A percentile compares a stretch with the other conserved stretches of the same genome.
Evolutionary conservation across 768 basidiomycete genomes (phyloP).

Genomic region (Obba rivulosa): DNA sequence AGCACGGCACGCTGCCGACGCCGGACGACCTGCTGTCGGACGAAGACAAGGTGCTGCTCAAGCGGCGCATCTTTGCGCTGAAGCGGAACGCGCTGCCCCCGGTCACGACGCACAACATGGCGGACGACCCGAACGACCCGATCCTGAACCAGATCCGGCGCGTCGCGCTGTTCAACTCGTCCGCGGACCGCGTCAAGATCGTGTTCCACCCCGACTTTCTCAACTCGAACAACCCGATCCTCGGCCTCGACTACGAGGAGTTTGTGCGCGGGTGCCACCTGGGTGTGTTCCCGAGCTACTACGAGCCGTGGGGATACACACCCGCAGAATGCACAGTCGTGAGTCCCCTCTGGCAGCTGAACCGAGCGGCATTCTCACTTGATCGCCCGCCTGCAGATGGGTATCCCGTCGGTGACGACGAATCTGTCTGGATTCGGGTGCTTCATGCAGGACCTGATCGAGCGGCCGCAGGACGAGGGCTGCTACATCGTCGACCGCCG

Average conservation of each 20-base stretch:
- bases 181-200: slow-evolving; percentile 91
- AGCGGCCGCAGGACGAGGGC: slow-evolving; percentile 89
- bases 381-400: slow-evolving; percentile 58
- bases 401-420: slow-evolving; percentile 94
- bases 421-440: slow-evolving; percentile 98
- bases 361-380: background rate
- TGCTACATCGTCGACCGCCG: slow-evolving; percentile 96
- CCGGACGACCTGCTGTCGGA: slow-evolving; percentile 76
- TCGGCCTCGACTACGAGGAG: slow-evolving; percentile 98
- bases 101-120: slow-evolving; percentile 98
- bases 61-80: slow-evolving; percentile 93
- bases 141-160: slow-evolving; percentile 93
- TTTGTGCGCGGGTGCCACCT: slow-evolving; percentile 98
- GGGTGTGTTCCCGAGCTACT: slow-evolving; percentile 97
- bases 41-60: slow-evolving; percentile 91
- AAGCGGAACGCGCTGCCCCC: slow-evolving; percentile 94
- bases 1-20: slow-evolving; percentile 69
- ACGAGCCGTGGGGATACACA: slow-evolving; percentile 95
- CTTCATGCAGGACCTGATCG: slow-evolving; percentile 98
- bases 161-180: slow-evolving; percentile 87
- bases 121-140: slow-evolving; percentile 86
- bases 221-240: slow-evolving; percentile 95
- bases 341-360: too few relatives aligned
- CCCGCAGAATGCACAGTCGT: slow-evolving; percentile 99
- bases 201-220: slow-evolving; percentile 98